Evolutionary conservation across 768 basidiomycete species (phyloP).

Genomic region (Grammothele lineata): DNA sequence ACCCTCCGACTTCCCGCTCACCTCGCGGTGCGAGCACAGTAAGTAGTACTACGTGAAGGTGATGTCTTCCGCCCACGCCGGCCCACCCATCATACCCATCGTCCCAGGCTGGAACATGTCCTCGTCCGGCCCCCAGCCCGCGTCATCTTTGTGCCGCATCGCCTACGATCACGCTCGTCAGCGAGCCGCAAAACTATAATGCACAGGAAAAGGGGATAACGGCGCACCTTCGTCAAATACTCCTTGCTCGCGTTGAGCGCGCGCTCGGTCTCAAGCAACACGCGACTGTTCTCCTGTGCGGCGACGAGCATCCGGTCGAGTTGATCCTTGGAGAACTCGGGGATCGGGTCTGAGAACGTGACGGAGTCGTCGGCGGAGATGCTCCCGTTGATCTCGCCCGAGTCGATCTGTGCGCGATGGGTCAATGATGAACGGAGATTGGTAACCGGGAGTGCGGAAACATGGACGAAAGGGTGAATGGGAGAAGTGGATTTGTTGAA

Average conservation of each 20-base stretch:
- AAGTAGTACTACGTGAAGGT: not conserved
- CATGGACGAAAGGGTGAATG: no score
- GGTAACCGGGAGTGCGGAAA: not conserved
- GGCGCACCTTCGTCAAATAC: constrained; percentile 71
- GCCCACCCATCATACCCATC: constrained; percentile 2
- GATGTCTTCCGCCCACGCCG: constrained; percentile 14
- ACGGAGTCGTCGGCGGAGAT: constrained; percentile 69
- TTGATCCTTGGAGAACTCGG: constrained; percentile 54
- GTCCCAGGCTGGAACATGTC: constrained; percentile 15
- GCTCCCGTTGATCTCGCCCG: constrained; percentile 62
- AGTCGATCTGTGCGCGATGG: constrained; percentile 57
- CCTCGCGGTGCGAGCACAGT: no score
- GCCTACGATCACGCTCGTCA: constrained; percentile 14
- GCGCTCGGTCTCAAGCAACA: constrained; percentile 48
- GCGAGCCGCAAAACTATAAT: not conserved
- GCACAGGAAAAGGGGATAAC: constrained; percentile 6
- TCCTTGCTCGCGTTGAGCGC: constrained; percentile 64
- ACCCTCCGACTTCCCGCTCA: not conserved
- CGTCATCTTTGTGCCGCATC: constrained; percentile 26
- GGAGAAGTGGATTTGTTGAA: no score
- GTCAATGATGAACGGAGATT: not conserved
- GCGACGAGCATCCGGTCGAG: constrained; percentile 55
- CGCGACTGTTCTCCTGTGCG: constrained; percentile 50
- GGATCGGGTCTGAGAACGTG: constrained; percentile 58
- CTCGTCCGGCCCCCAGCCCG: constrained; percentile 21